Evolutionary conservation across 257 asterid species (phyloP).

Genomic region (Osmanthus fragrans): DNA sequence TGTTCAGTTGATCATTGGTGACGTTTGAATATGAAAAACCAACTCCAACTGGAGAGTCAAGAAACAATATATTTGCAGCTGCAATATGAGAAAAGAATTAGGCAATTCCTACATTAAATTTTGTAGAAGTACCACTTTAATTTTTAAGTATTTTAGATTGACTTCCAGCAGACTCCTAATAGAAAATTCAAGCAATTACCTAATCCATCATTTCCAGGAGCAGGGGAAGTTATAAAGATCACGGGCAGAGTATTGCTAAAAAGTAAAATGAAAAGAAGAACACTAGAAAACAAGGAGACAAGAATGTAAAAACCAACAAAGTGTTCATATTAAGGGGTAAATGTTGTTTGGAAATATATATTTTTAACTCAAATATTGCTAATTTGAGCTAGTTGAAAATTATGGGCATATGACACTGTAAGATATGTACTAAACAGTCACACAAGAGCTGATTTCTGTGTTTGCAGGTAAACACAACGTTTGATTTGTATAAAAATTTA

Average conservation of each 20-base stretch:
- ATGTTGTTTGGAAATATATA: no score
- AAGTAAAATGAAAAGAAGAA: not conserved
- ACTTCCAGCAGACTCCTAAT: not conserved
- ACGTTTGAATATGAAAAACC: slow-evolving; percentile 92
- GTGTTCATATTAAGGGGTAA: not conserved
- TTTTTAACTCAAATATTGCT: no score
- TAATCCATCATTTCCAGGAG: slow-evolving; percentile 3
- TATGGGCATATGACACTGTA: not conserved
- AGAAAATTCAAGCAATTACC: not conserved
- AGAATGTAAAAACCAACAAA: not conserved
- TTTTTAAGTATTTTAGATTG: not conserved
- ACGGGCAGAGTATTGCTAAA: not conserved
- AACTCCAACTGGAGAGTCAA: slow-evolving; percentile 97
- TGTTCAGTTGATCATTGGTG: slow-evolving; percentile 66
- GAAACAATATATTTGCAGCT: slow-evolving; percentile 84
- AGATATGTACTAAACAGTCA: no score
- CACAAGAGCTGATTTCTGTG: not conserved
- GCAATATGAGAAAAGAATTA: slow-evolving; percentile 34
- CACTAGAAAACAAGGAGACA: not conserved
- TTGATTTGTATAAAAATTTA: not conserved
- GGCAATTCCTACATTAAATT: slow-evolving; percentile 3
- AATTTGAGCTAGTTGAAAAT: not conserved
- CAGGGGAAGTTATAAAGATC: not conserved
- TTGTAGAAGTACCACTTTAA: slow-evolving; percentile 3
- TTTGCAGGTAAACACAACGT: not conserved